phyloP scores from a whole-genome alignment of 768 basidiomycete genomes.

The Tremella yokohamensis region DNA sequence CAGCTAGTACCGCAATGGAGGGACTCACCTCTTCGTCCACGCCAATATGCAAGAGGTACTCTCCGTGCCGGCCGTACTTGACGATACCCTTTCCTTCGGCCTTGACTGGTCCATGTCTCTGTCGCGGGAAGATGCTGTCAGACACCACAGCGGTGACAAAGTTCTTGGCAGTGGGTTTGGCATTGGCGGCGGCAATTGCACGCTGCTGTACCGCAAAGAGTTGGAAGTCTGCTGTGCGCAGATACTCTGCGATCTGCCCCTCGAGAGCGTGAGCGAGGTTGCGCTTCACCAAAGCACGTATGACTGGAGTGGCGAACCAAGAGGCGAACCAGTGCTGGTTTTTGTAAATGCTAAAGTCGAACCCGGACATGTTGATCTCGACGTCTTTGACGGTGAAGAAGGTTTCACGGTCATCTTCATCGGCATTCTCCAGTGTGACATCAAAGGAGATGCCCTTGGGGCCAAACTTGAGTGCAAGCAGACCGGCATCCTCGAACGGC shows the following conservation, averaged over 20 bases:
- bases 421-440: conserved; percentile 53
- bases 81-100: conserved; percentile 49
- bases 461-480: conserved; percentile 52
- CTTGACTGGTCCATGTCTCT: conserved; percentile 29
- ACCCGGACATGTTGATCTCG: conserved; percentile 47
- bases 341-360: conserved; percentile 49
- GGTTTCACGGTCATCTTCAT: conserved; percentile 51
- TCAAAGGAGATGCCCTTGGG: conserved; percentile 52
- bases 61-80: conserved; percentile 52
- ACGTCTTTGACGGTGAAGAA: conserved; percentile 54
- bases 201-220: conserved; percentile 78
- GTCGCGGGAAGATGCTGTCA: conserved; percentile 46
- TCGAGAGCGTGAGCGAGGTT: conserved; percentile 49
- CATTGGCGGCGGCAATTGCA: conserved; percentile 86
- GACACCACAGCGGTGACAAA: conserved; percentile 49
- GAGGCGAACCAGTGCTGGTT: conserved; percentile 51
- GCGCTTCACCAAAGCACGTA: conserved; percentile 48
- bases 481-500: conserved; percentile 51
- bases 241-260: conserved; percentile 47
- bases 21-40: conserved; percentile 51
- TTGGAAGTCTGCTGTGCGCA: conserved; percentile 52
- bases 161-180: conserved; percentile 45
- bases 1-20: background rate
- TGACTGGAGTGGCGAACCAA: conserved; percentile 49
- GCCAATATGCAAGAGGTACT: conserved; percentile 53